A percentile compares a stretch with the other conserved stretches of the same genome.
phyloP scores from a whole-genome alignment of 2,329 filamentous ascomycete genomes.

The Botrytis hyacinthi region DNA sequence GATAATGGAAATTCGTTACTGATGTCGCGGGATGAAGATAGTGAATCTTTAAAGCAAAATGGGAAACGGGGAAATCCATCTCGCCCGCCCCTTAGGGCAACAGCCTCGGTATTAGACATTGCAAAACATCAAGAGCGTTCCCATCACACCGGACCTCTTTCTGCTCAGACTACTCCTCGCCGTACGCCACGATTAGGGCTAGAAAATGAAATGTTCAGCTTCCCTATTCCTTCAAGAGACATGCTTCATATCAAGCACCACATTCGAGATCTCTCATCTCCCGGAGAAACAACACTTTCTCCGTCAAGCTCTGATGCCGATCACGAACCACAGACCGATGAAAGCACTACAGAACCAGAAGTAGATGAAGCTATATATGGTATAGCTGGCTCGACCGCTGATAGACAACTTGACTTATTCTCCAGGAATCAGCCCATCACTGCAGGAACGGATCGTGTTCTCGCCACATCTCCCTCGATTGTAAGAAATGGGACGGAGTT shows the following conservation, averaged over 20 bases:
- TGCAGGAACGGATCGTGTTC: slow-evolving; percentile 31
- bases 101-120: slow-evolving; percentile 27
- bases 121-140: slow-evolving; percentile 22
- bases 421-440: slow-evolving; percentile 35
- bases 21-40: slow-evolving; percentile 17
- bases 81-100: slow-evolving; percentile 29
- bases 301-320: slow-evolving; percentile 35
- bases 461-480: slow-evolving; percentile 33
- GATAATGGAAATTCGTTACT: slow-evolving; percentile 28
- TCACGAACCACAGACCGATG: slow-evolving; percentile 37
- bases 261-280: slow-evolving; percentile 32
- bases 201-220: slow-evolving; percentile 24
- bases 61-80: slow-evolving; percentile 22
- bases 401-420: slow-evolving; percentile 33
- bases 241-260: slow-evolving; percentile 23
- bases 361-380: neutral
- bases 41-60: slow-evolving; percentile 19
- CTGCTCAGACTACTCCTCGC: slow-evolving; percentile 25
- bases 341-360: slow-evolving; percentile 33
- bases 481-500: slow-evolving; percentile 21
- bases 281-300: slow-evolving; percentile 35
- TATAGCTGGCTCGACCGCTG: neutral
- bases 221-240: slow-evolving; percentile 20
- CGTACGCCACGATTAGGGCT: slow-evolving; percentile 22
- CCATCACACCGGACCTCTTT: slow-evolving; percentile 20